phyloP scores from a whole-genome alignment of 208 protist species.

The Trypanosoma boissoni region DNA sequence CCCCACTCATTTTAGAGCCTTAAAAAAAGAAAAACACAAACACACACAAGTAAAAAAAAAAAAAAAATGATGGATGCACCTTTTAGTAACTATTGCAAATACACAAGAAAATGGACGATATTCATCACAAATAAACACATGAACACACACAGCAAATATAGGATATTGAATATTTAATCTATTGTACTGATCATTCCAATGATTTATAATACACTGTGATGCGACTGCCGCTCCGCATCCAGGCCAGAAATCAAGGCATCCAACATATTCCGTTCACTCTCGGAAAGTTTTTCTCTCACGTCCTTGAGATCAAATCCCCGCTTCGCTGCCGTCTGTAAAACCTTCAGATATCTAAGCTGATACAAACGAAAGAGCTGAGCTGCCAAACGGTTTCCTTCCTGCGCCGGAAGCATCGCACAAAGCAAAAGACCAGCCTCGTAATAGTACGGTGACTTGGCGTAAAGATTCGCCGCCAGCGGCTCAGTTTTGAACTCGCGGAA shows the following conservation, averaged over 20 bases:
- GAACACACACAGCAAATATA: no score
- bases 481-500: constrained; percentile 84
- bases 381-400: constrained; percentile 63
- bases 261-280: constrained; percentile 59
- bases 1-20: background rate
- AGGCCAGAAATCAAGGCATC: constrained; percentile 42
- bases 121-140: no score
- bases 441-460: constrained; percentile 63
- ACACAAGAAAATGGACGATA: no score
- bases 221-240: constrained; percentile 49
- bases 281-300: constrained; percentile 58
- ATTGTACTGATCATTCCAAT: no score
- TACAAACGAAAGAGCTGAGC: constrained; percentile 72
- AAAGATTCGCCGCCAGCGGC: constrained; percentile 55
- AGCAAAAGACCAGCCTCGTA: constrained; percentile 59
- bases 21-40: background rate
- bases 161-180: no score
- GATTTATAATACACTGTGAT: constrained; percentile 20
- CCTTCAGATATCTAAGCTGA: constrained; percentile 68
- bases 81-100: no score
- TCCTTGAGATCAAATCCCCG: constrained; percentile 72
- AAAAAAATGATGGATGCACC: background rate
- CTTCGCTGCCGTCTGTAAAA: constrained; percentile 67
- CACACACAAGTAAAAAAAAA: background rate
- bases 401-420: constrained; percentile 47